Conservation (phyloP, 768 basidiomycete species). For the Naganishia randhawae region DNA sequence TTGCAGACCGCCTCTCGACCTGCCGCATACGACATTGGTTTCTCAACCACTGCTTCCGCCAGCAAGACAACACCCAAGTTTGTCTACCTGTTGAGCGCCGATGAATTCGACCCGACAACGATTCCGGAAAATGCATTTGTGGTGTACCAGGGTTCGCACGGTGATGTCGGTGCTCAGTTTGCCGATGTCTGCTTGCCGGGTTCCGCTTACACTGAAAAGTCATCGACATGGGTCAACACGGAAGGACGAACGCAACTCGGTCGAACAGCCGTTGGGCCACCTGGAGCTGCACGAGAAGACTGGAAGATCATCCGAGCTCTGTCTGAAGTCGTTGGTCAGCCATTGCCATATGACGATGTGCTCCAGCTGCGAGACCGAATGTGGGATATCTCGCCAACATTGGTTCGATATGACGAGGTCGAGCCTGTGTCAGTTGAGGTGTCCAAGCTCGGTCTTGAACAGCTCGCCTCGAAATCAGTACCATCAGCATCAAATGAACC, state of each 20-base stretch:
- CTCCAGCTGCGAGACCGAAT: slow-evolving; percentile 79
- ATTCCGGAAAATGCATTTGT: slow-evolving; percentile 92
- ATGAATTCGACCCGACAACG: slow-evolving; percentile 80
- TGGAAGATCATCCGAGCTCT: slow-evolving; percentile 94
- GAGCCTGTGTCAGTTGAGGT: slow-evolving; percentile 74
- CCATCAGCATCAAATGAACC: slow-evolving; percentile 49
- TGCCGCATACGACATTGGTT: slow-evolving; percentile 92
- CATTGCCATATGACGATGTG: slow-evolving; percentile 85
- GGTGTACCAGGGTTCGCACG: slow-evolving; percentile 98
- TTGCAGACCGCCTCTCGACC: slow-evolving; percentile 79
- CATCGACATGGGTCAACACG: slow-evolving; percentile 90
- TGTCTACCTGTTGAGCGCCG: slow-evolving; percentile 92
- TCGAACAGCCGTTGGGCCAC: slow-evolving; percentile 83
- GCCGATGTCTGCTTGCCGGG: slow-evolving; percentile 95
- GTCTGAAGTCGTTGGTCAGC: slow-evolving; percentile 74
- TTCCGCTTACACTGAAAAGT: slow-evolving; percentile 89
- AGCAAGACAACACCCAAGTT: slow-evolving; percentile 80
- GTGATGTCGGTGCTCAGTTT: slow-evolving; percentile 89
- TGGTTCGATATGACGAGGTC: slow-evolving; percentile 76
- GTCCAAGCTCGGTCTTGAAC: slow-evolving; percentile 66
- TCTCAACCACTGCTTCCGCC: slow-evolving; percentile 77
- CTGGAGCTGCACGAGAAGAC: slow-evolving; percentile 92
- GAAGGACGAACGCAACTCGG: slow-evolving; percentile 90
- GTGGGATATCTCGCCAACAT: slow-evolving; percentile 91
- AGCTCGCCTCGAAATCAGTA: slow-evolving; percentile 60